Evolutionary conservation across 1,284 basidiomycete genomes (phyloP).

Genomic region (Exobasidium rhododendri): DNA sequence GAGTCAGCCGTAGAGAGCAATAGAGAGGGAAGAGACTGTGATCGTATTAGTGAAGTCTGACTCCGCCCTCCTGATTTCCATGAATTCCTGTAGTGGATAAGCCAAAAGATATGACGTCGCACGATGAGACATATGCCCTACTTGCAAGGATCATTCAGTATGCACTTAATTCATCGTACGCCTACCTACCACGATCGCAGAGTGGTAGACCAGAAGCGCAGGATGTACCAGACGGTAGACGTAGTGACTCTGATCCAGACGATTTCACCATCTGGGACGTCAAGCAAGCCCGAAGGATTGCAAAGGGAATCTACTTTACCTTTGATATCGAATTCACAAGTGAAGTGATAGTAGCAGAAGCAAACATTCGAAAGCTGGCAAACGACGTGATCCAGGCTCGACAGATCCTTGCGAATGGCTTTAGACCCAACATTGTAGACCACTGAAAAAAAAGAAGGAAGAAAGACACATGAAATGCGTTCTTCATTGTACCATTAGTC

Average conservation of each 20-base stretch:
- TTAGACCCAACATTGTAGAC: slow-evolving; percentile 1
- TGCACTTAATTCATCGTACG: slow-evolving; percentile 79
- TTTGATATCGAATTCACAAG: slow-evolving; percentile 83
- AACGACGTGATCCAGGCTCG: slow-evolving; percentile 74
- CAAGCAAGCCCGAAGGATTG: slow-evolving; percentile 81
- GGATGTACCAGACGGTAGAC: slow-evolving; percentile 6
- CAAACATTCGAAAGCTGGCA: slow-evolving; percentile 77
- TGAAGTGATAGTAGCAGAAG: slow-evolving; percentile 87
- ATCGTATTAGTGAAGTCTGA: too few relatives aligned
- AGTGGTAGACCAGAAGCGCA: slow-evolving; percentile 9
- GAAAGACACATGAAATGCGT: background rate
- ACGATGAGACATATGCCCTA: slow-evolving; percentile 61
- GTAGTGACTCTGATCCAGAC: slow-evolving; percentile 64
- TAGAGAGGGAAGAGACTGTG: slow-evolving; percentile 4
- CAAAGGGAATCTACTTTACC: slow-evolving; percentile 69
- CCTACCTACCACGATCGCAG: slow-evolving; percentile 69
- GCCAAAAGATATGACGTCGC: slow-evolving; percentile 63
- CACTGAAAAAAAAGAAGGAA: background rate
- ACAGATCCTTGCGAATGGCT: slow-evolving; percentile 60
- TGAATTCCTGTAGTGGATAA: slow-evolving; percentile 69
- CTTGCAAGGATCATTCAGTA: slow-evolving; percentile 68
- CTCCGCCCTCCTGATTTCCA: too few relatives aligned
- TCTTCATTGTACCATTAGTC: too few relatives aligned
- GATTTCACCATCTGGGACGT: slow-evolving; percentile 93
- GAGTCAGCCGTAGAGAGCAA: slow-evolving; percentile 57